Evolutionary conservation across 495 filamentous ascomycete genomes (phyloP), one percentile per base, ranked within the genome.

Genomic region (Aspergillus kassunensis): DNA sequence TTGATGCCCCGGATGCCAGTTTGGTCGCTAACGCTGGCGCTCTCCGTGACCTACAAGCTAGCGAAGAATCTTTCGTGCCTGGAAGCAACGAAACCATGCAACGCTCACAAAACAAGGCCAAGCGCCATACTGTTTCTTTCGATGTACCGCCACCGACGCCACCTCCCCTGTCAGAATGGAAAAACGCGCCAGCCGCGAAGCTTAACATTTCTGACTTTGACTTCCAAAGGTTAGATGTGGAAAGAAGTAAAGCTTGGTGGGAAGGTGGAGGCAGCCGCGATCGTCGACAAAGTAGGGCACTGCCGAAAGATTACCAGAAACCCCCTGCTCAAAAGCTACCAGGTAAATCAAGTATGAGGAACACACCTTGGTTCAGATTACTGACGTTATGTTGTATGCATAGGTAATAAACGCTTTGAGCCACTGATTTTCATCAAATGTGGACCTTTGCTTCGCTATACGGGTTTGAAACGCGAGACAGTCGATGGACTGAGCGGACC

Each of bases 391-490:
- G 10, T 45, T 20, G 12, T 24, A n/a, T 30, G 35, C 18, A 62
- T 61, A 79, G 77, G 69, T 40, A 76, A 78, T 33, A 88, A 89
- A 23, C 76, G 74, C 51, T 98, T 96, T 71, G 84, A 85, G 48
- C 93, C 93, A 11, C 77, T 80, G 11, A 70, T 98, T 6, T 90
- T 89, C 64, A 75, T 98, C 39, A 89, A 89, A 67, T 92, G 91
- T 62, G 93, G 93, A 4, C 93, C 93, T 13, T 73, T 97, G 36
- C 72, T 98, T 47, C 80, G 95, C 27, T 98, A 91, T 67, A 88
- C 85, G 40, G 93, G 95, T n/a, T 76, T 96, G 30, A 74, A 63
- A 24, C 65, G 64, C 34, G 62, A 68, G 15, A 66, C 55, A 2
- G 62, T 69, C 25, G 65, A 72, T 51, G 60, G 69, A 30, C 57